Evolutionary conservation across 2,329 filamentous ascomycete genomes (phyloP).

Genomic region (Fusarium hostae): DNA sequence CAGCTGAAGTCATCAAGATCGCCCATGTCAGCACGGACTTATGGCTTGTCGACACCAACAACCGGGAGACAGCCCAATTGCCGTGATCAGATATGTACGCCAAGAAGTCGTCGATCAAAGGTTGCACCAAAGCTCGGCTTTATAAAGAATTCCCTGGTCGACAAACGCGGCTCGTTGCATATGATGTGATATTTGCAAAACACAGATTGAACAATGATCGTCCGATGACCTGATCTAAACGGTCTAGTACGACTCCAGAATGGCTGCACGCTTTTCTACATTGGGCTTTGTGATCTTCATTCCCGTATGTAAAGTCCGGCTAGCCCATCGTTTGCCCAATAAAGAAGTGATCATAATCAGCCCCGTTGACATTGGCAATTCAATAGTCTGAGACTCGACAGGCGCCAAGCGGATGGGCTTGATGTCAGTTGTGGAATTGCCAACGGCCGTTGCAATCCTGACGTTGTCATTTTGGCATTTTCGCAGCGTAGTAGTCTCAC

Average conservation of each 20-base stretch:
- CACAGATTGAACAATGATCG: neutral
- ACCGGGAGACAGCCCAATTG: neutral
- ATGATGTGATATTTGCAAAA: constrained; percentile 2
- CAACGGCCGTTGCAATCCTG: neutral
- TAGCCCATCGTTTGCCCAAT: constrained; percentile 2
- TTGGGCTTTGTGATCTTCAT: constrained; percentile 13
- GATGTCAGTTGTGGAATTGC: constrained; percentile 16
- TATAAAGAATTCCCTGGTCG: constrained; percentile 5
- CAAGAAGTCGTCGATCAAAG: constrained; percentile 1
- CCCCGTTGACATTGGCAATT: neutral
- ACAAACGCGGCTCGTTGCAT: constrained; percentile 1
- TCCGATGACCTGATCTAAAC: constrained; percentile 15
- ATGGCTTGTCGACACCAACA: constrained; percentile 5
- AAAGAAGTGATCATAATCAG: neutral
- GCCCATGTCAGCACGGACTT: neutral
- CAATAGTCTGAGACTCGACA: neutral
- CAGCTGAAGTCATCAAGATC: neutral
- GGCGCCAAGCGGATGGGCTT: constrained; percentile 4
- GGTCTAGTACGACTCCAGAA: constrained; percentile 9
- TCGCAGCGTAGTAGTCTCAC: neutral
- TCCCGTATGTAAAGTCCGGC: constrained; percentile 14
- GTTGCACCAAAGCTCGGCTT: constrained; percentile 5
- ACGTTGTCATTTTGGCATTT: neutral
- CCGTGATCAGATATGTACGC: neutral
- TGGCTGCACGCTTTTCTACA: neutral